A percentile compares a stretch with the other conserved stretches of the same genome.
Evolutionary conservation across 257 asterid species (phyloP).

Genomic region (Salvia splendens): DNA sequence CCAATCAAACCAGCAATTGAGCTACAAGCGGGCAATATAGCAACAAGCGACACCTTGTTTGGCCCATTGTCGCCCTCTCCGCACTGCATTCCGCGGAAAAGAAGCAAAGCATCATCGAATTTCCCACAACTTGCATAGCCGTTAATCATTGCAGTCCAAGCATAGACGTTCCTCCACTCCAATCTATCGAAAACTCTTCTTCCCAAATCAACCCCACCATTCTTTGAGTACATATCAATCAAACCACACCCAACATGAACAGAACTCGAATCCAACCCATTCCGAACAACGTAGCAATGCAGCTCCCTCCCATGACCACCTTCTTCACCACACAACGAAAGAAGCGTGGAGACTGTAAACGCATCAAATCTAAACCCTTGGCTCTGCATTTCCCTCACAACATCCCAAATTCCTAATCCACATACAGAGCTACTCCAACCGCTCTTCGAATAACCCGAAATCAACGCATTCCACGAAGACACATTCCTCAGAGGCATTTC

Average conservation of each 20-base stretch:
- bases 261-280: slow-evolving; percentile 39
- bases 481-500: slow-evolving; percentile 57
- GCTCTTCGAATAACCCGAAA: slow-evolving; percentile 48
- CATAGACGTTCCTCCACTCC: slow-evolving; percentile 47
- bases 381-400: slow-evolving; percentile 51
- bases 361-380: slow-evolving; percentile 58
- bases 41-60: slow-evolving; percentile 62
- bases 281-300: slow-evolving; percentile 52
- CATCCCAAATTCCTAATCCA: slow-evolving; percentile 40
- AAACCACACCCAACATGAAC: slow-evolving; percentile 65
- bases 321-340: slow-evolving; percentile 43
- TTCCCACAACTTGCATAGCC: slow-evolving; percentile 51
- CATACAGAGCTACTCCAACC: slow-evolving; percentile 5
- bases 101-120: slow-evolving; percentile 51
- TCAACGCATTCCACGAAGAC: slow-evolving; percentile 61
- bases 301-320: slow-evolving; percentile 54
- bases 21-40: slow-evolving; percentile 56
- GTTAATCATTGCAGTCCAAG: slow-evolving; percentile 70
- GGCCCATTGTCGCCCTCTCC: slow-evolving; percentile 42
- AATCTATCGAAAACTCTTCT: slow-evolving; percentile 54
- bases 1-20: slow-evolving; percentile 54
- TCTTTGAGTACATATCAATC: slow-evolving; percentile 66
- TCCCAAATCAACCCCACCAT: slow-evolving; percentile 40
- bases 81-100: slow-evolving; percentile 58
- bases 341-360: slow-evolving; percentile 55